These are phyloP conservation scores for Fusarium redolens DNA, from an alignment of 2,329 filamentous ascomycete species.

Conservation along the genomic window DNA sequence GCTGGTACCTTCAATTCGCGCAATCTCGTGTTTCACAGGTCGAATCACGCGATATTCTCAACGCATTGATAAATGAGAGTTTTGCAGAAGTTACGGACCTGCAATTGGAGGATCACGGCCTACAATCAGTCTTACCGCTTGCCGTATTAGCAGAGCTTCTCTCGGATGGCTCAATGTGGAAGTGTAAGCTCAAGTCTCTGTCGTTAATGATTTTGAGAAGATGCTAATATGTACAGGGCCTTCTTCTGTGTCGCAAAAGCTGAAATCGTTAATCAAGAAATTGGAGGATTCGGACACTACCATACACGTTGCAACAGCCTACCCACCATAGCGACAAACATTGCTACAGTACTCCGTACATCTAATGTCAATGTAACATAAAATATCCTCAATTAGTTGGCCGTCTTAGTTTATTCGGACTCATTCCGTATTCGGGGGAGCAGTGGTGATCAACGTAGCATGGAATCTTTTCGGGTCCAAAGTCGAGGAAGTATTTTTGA, in stretches of 20 bases:
- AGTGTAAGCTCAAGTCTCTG: background rate
- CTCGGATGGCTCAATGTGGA: constrained; percentile 3
- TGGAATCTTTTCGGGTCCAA: background rate
- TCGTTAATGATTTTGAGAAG: background rate
- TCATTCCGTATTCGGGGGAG: background rate
- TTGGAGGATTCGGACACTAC: constrained; percentile 1
- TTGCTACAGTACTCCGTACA: background rate
- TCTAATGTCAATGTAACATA: background rate
- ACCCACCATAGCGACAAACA: background rate
- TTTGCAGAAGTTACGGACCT: constrained; percentile 1
- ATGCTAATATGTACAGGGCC: background rate
- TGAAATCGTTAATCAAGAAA: constrained; percentile 2
- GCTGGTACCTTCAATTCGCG: background rate
- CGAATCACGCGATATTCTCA: background rate
- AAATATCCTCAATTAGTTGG: background rate
- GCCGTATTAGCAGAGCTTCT: constrained; percentile 2
- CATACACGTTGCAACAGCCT: constrained; percentile 6
- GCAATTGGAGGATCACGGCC: background rate
- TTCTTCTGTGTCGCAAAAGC: background rate
- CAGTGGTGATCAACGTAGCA: background rate
- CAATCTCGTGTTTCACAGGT: background rate
- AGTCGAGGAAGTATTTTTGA: background rate
- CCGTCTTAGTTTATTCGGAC: background rate
- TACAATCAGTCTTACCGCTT: background rate
- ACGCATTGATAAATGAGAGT: background rate